phyloP scores from a whole-genome alignment of 1,284 basidiomycete genomes.

The Moesziomyces globuligerus region DNA sequence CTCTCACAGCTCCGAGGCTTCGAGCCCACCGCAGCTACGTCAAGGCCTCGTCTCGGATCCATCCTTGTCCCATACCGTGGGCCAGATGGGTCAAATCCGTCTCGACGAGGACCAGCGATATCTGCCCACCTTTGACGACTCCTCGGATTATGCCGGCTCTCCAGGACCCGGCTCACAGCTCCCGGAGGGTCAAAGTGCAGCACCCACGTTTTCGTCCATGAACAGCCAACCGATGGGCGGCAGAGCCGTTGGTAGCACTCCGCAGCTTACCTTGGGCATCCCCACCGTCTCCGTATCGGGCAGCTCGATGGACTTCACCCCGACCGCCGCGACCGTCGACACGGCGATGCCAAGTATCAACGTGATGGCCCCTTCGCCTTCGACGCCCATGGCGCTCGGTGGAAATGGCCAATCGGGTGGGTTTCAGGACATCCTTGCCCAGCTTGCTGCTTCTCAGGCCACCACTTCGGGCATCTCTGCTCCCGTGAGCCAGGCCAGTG shows the following conservation, averaged over 20 bases:
- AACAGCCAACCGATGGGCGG: constrained; percentile 3
- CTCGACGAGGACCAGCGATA: constrained; percentile 38
- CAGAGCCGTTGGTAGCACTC: constrained; percentile 4
- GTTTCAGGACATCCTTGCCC: constrained; percentile 44
- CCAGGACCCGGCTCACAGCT: constrained; percentile 6
- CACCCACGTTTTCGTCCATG: constrained; percentile 7
- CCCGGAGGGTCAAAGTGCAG: constrained; percentile 2
- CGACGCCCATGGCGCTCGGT: constrained; percentile 29
- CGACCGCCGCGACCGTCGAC: constrained; percentile 14
- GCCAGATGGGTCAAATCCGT: constrained; percentile 39
- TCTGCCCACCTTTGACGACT: constrained; percentile 32
- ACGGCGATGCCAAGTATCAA: constrained; percentile 45
- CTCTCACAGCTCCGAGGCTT: constrained; percentile 37
- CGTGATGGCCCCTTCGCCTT: constrained; percentile 50
- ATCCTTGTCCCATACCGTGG: constrained; percentile 23
- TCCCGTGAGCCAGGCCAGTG: constrained; percentile 4
- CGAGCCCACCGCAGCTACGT: constrained; percentile 16
- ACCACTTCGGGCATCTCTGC: not conserved
- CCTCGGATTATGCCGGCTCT: constrained; percentile 20
- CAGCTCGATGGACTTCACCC: constrained; percentile 34
- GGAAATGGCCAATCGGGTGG: constrained; percentile 23
- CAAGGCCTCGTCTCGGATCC: constrained; percentile 19
- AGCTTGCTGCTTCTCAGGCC: constrained; percentile 31
- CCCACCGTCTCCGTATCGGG: constrained; percentile 40
- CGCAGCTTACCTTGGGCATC: constrained; percentile 40